Evolutionary conservation across 2,329 filamentous ascomycete species (phyloP), one percentile per base, ranked within the genome.

Genomic region (Pseudofabraea citricarpa): DNA sequence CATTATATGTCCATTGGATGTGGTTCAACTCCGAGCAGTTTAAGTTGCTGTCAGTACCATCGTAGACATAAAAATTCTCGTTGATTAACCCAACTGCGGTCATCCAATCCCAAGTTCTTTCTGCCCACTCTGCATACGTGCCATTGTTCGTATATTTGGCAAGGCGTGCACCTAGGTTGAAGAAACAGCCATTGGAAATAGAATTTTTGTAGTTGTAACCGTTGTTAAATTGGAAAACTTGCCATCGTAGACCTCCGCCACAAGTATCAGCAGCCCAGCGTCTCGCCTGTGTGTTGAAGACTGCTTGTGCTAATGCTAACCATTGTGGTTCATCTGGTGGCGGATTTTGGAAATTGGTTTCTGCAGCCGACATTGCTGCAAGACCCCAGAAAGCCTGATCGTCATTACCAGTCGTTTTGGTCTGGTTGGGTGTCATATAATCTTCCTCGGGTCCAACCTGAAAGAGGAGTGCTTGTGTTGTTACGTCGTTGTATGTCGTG

Each of bases 201-300:
- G 77, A 73, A 47, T 82, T 82, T 57, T 82, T 93, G 73, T 91
- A 90, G 55, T 84, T 75, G 64, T 83, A 95, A 12, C 89, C 90
- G 31, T 76, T 80, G 59, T 94, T 93, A 70, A 87, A 90, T 1
- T 77, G 73, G 60, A 86, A 91, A 37, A 95, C 89, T 65, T 95
- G 89, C 87, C 87, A 91, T 49, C 85, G 77, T 40, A 93, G 63
- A 5, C 88, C 89, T 31, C 88, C 88, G n/a, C 71, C 73, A 54
- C 88, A 94, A 40, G 77, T 67, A 1, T 71, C 64, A 1, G 62
- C 70, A 49, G 90, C 86, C 88, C 87, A 93, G 27, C 87, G 78
- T 21, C 71, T 69, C 2, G 79, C 81, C 57, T 91, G 87, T 2
- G 81, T 83, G 61, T 94, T 88, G 70, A 93, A 94, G 22, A 89